A percentile compares a stretch with the other conserved stretches of the same genome.
Evolutionary conservation across 495 filamentous ascomycete species (phyloP).

Genomic region (Bacidia rubella): DNA sequence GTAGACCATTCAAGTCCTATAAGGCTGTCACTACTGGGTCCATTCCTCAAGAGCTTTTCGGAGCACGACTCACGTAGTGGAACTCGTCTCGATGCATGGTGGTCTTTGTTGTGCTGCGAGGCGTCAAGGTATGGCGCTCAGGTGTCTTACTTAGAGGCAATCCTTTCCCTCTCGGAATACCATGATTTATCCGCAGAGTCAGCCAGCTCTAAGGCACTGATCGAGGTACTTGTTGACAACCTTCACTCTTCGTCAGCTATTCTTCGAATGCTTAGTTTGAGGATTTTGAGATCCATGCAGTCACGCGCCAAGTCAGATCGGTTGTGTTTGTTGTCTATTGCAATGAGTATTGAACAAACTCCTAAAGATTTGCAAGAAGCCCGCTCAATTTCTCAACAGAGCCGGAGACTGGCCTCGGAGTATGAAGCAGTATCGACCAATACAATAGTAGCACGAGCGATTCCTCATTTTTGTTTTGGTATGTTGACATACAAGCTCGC

Average conservation of each 20-base stretch:
- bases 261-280: constrained; percentile 55
- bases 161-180: constrained; percentile 43
- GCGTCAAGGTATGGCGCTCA: constrained; percentile 48
- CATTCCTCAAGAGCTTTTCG: background rate
- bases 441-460: constrained; percentile 53
- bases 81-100: constrained; percentile 9
- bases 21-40: constrained; percentile 14
- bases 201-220: constrained; percentile 38
- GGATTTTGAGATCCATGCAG: constrained; percentile 34
- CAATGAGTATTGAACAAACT: constrained; percentile 62
- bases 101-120: constrained; percentile 43
- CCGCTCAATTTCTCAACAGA: constrained; percentile 65
- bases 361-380: constrained; percentile 60
- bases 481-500: constrained; percentile 72
- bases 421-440: constrained; percentile 39
- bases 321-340: constrained; percentile 31
- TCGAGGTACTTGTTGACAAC: constrained; percentile 51
- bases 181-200: constrained; percentile 25
- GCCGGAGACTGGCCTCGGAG: constrained; percentile 58
- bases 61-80: background rate
- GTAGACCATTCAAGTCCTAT: background rate
- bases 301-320: background rate
- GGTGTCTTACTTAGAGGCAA: constrained; percentile 52
- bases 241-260: constrained; percentile 58
- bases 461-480: constrained; percentile 79